phyloP scores from a whole-genome alignment of 352 stramenopile species.

The Phytopythium kandeliae region DNA sequence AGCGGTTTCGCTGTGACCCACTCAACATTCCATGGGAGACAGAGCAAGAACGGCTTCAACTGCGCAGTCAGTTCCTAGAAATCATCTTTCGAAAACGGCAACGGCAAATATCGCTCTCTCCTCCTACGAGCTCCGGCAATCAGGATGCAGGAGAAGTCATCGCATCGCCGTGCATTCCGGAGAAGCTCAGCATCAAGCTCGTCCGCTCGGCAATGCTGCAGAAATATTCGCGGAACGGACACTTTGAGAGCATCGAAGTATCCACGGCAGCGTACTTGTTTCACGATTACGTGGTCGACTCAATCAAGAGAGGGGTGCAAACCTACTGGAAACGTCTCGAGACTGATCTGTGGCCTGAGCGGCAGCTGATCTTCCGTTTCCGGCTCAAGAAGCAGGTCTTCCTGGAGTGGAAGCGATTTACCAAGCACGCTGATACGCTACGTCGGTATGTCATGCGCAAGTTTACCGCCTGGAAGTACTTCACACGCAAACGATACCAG shows the following conservation, averaged over 20 bases:
- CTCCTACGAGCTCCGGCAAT: neutral
- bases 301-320: conserved; percentile 38
- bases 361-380: conserved; percentile 54
- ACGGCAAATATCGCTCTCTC: conserved; percentile 9
- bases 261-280: conserved; percentile 39
- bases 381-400: conserved; percentile 52
- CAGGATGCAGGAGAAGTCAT: neutral
- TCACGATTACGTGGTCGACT: conserved; percentile 45
- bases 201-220: conserved; percentile 60
- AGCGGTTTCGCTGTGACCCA: conserved; percentile 47
- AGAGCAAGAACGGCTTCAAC: conserved; percentile 34
- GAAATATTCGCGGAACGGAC: conserved; percentile 75
- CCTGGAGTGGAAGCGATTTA: conserved; percentile 40
- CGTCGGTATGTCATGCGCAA: conserved; percentile 42
- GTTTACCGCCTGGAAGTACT: conserved; percentile 61
- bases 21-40: conserved; percentile 50
- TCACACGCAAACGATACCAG: conserved; percentile 36
- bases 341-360: conserved; percentile 48
- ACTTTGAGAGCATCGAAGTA: conserved; percentile 62
- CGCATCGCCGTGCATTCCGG: conserved; percentile 12
- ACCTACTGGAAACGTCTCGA: conserved; percentile 31
- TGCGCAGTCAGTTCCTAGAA: conserved; percentile 47
- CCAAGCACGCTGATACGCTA: conserved; percentile 27
- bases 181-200: conserved; percentile 38
- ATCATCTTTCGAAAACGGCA: conserved; percentile 60